Conservation (phyloP, 768 basidiomycete species). For the Pisolithus sp. region DNA sequence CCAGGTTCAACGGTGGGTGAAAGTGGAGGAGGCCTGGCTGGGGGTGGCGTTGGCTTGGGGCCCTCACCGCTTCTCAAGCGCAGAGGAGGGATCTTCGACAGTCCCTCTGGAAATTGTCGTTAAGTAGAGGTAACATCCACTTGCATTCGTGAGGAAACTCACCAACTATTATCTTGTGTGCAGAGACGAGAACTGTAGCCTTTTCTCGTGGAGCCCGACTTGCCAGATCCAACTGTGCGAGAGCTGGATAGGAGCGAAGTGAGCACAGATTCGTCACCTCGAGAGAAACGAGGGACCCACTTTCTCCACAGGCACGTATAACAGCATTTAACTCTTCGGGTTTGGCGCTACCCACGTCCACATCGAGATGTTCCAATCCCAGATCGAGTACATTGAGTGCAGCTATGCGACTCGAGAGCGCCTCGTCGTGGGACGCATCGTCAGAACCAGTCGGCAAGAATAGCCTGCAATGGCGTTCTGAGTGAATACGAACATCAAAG, state of each 20-base stretch:
- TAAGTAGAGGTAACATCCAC: neutral
- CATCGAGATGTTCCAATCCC: slow-evolving; percentile 80
- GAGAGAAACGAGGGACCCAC: slow-evolving; percentile 37
- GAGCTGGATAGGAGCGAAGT: slow-evolving; percentile 35
- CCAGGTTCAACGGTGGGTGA: neutral
- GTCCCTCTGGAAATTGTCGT: slow-evolving; percentile 47
- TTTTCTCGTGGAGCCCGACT: slow-evolving; percentile 71
- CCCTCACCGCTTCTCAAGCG: slow-evolving; percentile 60
- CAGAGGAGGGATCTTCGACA: slow-evolving; percentile 68
- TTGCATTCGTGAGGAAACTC: slow-evolving; percentile 18
- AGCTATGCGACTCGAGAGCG: slow-evolving; percentile 81
- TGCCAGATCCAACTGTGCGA: slow-evolving; percentile 43
- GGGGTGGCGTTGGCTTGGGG: neutral
- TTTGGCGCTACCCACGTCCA: slow-evolving; percentile 56
- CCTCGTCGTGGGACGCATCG: slow-evolving; percentile 85
- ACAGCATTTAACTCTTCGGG: slow-evolving; percentile 52
- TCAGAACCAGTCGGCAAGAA: slow-evolving; percentile 71
- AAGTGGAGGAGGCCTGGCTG: neutral
- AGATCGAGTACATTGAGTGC: slow-evolving; percentile 91
- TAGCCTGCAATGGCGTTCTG: slow-evolving; percentile 39
- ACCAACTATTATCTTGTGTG: slow-evolving; percentile 87
- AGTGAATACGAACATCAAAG: neutral
- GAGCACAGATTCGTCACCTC: slow-evolving; percentile 14
- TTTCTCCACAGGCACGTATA: slow-evolving; percentile 68
- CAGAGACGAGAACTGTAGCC: slow-evolving; percentile 69